A percentile compares a stretch with the other conserved stretches of the same genome.
These are phyloP conservation scores for Mallotus japonicus DNA, from an alignment of 441 rosid species.

Conservation along the genomic window DNA sequence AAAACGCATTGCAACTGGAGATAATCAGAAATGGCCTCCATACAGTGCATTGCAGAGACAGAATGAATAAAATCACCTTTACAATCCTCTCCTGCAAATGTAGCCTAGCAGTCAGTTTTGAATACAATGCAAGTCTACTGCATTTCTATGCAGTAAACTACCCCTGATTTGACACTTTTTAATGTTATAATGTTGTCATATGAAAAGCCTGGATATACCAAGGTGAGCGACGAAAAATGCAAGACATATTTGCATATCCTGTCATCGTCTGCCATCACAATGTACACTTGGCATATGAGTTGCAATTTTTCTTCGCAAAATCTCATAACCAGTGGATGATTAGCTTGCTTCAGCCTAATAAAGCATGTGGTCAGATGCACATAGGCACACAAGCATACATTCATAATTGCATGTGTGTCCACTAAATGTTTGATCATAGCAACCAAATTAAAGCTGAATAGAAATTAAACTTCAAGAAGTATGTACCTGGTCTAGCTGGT, in stretches of 20 bases:
- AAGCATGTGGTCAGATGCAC: background rate
- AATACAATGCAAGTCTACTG: background rate
- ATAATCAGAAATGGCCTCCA: conserved; percentile 34
- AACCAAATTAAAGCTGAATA: background rate
- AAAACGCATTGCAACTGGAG: conserved; percentile 21
- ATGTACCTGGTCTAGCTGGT: conserved; percentile 22
- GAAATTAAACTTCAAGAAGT: background rate
- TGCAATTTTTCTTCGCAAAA: too few species aligned
- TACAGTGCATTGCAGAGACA: conserved; percentile 24
- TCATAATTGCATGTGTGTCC: background rate
- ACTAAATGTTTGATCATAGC: background rate
- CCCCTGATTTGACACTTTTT: too few species aligned
- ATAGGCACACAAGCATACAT: background rate
- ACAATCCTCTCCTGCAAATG: conserved; percentile 35
- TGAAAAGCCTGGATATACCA: too few species aligned
- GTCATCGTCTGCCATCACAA: too few species aligned
- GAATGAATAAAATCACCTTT: conserved; percentile 35
- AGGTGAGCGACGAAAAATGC: background rate
- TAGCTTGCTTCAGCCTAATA: background rate
- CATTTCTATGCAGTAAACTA: too few species aligned
- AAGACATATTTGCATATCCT: background rate
- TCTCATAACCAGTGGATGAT: too few species aligned
- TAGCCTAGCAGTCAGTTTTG: background rate
- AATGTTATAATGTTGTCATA: too few species aligned
- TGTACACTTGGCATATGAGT: too few species aligned